phyloP scores from a whole-genome alignment of 2,329 filamentous ascomycete species.

The Pestalotiopsis fici region DNA sequence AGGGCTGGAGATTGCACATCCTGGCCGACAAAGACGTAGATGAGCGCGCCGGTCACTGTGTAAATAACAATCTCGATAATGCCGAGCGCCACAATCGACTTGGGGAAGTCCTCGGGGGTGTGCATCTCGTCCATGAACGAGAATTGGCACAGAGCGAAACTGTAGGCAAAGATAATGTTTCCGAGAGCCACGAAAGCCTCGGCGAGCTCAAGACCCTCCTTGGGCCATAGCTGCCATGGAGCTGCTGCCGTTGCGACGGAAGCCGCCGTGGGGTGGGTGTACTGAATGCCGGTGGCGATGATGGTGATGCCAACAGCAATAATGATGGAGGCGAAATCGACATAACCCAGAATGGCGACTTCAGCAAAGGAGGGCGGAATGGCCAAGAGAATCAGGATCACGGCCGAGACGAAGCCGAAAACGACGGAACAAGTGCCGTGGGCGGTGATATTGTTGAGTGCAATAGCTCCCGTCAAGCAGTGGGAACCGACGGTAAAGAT shows the following conservation, averaged over 20 bases:
- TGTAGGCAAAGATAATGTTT: slow-evolving; percentile 66
- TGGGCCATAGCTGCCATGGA: slow-evolving; percentile 21
- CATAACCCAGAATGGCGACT: slow-evolving; percentile 57
- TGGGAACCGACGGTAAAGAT: slow-evolving; percentile 66
- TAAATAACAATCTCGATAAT: slow-evolving; percentile 58
- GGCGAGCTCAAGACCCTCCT: slow-evolving; percentile 37
- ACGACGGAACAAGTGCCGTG: slow-evolving; percentile 59
- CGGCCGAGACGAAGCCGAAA: slow-evolving; percentile 56
- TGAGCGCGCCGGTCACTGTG: slow-evolving; percentile 58
- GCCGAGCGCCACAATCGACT: slow-evolving; percentile 53
- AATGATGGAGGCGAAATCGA: slow-evolving; percentile 60
- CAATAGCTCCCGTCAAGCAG: slow-evolving; percentile 61
- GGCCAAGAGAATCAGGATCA: slow-evolving; percentile 54
- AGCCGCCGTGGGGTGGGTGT: slow-evolving; percentile 15
- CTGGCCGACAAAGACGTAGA: slow-evolving; percentile 62
- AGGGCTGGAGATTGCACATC: slow-evolving; percentile 62
- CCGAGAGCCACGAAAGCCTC: slow-evolving; percentile 53
- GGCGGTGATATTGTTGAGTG: slow-evolving; percentile 59
- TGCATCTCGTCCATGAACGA: slow-evolving; percentile 40
- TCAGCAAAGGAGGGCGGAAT: slow-evolving; percentile 60
- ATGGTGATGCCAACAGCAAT: slow-evolving; percentile 60
- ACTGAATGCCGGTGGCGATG: slow-evolving; percentile 53
- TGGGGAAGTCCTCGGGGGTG: slow-evolving; percentile 38
- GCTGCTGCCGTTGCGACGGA: slow-evolving; percentile 25
- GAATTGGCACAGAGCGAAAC: slow-evolving; percentile 39